Evolutionary conservation across 768 basidiomycete genomes (phyloP), one percentile per base, ranked within the genome.

Genomic region (Collybia sordida): DNA sequence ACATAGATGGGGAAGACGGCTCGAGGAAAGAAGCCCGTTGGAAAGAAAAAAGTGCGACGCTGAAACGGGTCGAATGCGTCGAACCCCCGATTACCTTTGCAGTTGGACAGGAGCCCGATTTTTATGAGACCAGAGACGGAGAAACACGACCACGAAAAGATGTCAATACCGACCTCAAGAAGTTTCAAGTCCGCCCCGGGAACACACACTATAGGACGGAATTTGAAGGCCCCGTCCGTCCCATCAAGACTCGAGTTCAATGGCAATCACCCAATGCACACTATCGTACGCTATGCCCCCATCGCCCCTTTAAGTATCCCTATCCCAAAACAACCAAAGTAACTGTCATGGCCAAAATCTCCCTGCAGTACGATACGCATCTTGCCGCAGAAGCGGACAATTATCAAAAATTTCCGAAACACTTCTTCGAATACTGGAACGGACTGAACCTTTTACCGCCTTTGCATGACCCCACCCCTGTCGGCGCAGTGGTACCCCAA

Each of bases 391-490:
- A 81, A 57, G 74, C 73, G 8, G 53, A 49, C 25, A 72, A 71
- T 36, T 80, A 79, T 57, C 63, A 71, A 52, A 44, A 28, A 1
- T 73, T 82, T 56, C 75, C 77, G 1, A 40, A 49, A 11, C 70
- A 76, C 48, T 62, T 79, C 35, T 73, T 71, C 53, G 62, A 78
- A 55, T 73, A 78, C 44, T 79, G 71, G 71, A 72, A 59, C 49
- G 79, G 80, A 3, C 73, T 66, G 56, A 75, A 77, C 47, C 45
- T 79, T 34, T 56, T 75, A 0, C 52, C 53, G 6, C 76, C 77
- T 1, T 42, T 80, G 3, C 61, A 60, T 21, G 53, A 70, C 48
- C 73, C 79, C 1, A 71, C 73, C 0, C 78, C 78, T 4, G 66
- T 75, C 7, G 63, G 69, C 6, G 73, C 83, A 0, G 45, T 83